Base-by-base conservation (phyloP, 108 stramenopile species). In the Nitzschia putrida region DNA sequence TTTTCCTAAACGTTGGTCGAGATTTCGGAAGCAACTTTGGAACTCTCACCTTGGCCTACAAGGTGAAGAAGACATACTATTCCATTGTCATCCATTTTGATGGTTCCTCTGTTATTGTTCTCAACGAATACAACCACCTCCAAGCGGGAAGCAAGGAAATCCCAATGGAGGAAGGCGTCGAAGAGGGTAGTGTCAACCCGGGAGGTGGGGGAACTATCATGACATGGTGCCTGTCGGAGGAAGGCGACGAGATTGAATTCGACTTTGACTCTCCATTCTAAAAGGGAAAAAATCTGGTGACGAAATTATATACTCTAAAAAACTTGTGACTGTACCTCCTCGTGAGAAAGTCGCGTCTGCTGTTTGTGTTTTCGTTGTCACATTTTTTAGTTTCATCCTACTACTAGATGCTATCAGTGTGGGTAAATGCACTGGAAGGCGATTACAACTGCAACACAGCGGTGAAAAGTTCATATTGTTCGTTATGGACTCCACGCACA, bases 1-100 rank as follows among this genome's bases (percentile, higher is more conserved):
- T 84, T 24, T 84, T 76, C 57, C 45, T 80, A 65, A 80, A 84
- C 34, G 61, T 84, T n/a, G 71, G 67, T 7, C 53, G 75, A 25
- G 77, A 78, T 38, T 78, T 78, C 43, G 77, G 69, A 29, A 72
- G 71, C 61, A 72, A 72, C 38, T 71, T 73, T 65, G 81, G 81
- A 63, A 67, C 59, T 2, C 71, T 82, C 59, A 73, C 64, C 12
- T 29, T 82, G 16, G 73, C 75, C 18, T 82, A 82, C 49, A 49
- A 41, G 11, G 53, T 82, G 8, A 26, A 52, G 53, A 67, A 66
- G 21, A 79, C 70, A 16, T 72, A 52, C 29, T 79, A 68, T 57
- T 79, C 71, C 18, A 72, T 79, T 44, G 71, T 79, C 6, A 79
- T 72, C 49, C 67, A 72, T 23, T 72, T 72, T 34, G 78, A 72